Evolutionary conservation across 805 yeast species (phyloP), one percentile per base, ranked within the genome.

Genomic region (Candida takata): DNA sequence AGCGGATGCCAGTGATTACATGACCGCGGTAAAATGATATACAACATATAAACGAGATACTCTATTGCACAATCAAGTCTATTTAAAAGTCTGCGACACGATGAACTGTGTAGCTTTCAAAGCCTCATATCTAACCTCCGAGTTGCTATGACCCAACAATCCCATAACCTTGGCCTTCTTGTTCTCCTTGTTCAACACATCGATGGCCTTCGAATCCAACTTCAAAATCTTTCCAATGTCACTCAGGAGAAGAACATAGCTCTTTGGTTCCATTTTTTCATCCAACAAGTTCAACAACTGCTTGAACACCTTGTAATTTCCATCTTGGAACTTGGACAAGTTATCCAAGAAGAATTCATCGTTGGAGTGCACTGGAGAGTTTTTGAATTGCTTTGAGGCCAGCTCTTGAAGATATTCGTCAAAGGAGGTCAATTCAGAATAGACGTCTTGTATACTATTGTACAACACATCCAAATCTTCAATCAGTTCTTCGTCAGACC

Each of bases 41-140:
- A 20, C 23, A 20, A 20, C 23, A 15, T 28, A 15, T 16, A 6
- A 12, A 12, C n/a, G 29, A 27, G 28, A 25, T 25, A 13, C 8
- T 24, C 27, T 28, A 28, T 18, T 17, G 13, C 10, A 20, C 23
- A 3, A 14, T 10, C 29, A 14, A 26, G 12, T 28, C 42, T 45
- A 61, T 43, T 64, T 71, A 47, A 81, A 73, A n/a, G 81, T 70
- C 53, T 85, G 86, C 4, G 95, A 86, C 36, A 92, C 94, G 51
- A 92, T 75, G 38, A 80, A 74, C 65, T 92, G 98, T n/a, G 96
- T 85, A 4, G 97, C 87, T 59, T 84, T 85, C 54, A 92, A 72
- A 2, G 97, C 97, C 65, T 90, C 96, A 57, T 82, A 92, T 57
- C 90, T 84, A 47, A 92, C 88, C 55, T 85, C 92, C 16, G 88